Conservation (phyloP, 352 stramenopile species). For the Globisporangium abappressorium region DNA sequence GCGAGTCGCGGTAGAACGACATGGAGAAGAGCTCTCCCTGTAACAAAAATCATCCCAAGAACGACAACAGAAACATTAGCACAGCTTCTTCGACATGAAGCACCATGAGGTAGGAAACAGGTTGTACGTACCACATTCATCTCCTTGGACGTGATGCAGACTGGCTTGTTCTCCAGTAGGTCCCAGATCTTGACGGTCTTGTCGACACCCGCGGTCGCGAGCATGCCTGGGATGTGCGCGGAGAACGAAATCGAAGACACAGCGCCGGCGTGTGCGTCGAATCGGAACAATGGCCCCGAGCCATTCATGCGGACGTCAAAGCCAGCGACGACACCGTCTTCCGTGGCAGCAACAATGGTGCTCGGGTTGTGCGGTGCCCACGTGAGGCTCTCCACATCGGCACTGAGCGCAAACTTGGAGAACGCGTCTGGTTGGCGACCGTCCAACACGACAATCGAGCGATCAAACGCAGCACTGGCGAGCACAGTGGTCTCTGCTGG, state of each 20-base stretch:
- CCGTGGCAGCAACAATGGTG: conserved; percentile 91
- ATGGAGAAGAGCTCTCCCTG: conserved; percentile 90
- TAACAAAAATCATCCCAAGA: conserved; percentile 14
- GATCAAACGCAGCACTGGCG: conserved; percentile 94
- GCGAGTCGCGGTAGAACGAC: conserved; percentile 86
- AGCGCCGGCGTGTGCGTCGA: conserved; percentile 89
- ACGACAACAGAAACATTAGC: not conserved
- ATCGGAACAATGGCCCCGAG: conserved; percentile 88
- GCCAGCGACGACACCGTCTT: conserved; percentile 93
- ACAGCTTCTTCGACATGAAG: not conserved
- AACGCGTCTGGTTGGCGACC: conserved; percentile 82
- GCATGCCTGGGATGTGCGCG: conserved; percentile 87
- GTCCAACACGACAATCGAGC: conserved; percentile 93
- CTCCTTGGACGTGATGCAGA: conserved; percentile 87
- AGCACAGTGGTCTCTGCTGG: conserved; percentile 95
- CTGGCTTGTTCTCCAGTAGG: conserved; percentile 60
- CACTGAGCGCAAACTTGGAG: conserved; percentile 76
- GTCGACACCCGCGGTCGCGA: conserved; percentile 96
- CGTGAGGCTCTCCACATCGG: conserved; percentile 88
- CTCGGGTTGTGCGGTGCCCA: conserved; percentile 94
- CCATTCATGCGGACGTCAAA: conserved; percentile 97
- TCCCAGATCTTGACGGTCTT: conserved; percentile 99
- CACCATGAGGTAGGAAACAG: not conserved
- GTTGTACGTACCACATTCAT: conserved; percentile 87
- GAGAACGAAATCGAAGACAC: conserved; percentile 88